Evolutionary conservation across 2,329 filamentous ascomycete genomes (phyloP), one percentile per base, ranked within the genome.

Genomic region (Mycosphaerella sp.): DNA sequence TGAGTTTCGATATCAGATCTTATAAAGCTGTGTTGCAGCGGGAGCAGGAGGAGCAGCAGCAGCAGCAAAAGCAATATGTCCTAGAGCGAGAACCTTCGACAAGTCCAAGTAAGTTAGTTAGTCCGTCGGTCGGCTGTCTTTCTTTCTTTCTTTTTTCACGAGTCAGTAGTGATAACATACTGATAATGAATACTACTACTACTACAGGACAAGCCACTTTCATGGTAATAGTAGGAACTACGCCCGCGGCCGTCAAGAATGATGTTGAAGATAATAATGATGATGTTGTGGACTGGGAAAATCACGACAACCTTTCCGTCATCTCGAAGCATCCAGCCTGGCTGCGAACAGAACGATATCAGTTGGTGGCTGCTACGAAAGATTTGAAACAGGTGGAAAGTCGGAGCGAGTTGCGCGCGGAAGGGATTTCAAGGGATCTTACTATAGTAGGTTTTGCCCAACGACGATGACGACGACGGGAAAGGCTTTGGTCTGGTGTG

Each of bases 221-320:
- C 32, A 49, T 57, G 7, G 43, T 57, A 21, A 40, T 35, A 7
- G 54, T 52, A 13, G 56, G 17, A 10, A 53, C 54, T 36, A 57
- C 51, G n/a, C 52, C 56, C 1, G 41, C 43, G 7, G 4, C 21
- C 21, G 4, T 6, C 21, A 5, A 6, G 5, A 25, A 6, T 6
- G 21, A 25, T 25, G 6, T 1, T 4, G 21, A 25, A 25, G n/a
- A n/a, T n/a, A n/a, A n/a, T n/a, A n/a, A n/a, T n/a, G n/a, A n/a
- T n/a, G n/a, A n/a, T n/a, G n/a, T n/a, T n/a, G n/a, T n/a, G n/a
- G 43, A 53, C 6, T 59, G 51, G 50, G 56, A 56, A 27, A 34
- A 42, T 9, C 45, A 59, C 27, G 51, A 59, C 27, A 54, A 59
- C 34, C 25, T 56, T 5, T 30, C 40, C 34, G 56, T 50, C n/a